Evolutionary conservation across 345 rosid genomes (phyloP).

Genomic region (Salix caprea): DNA sequence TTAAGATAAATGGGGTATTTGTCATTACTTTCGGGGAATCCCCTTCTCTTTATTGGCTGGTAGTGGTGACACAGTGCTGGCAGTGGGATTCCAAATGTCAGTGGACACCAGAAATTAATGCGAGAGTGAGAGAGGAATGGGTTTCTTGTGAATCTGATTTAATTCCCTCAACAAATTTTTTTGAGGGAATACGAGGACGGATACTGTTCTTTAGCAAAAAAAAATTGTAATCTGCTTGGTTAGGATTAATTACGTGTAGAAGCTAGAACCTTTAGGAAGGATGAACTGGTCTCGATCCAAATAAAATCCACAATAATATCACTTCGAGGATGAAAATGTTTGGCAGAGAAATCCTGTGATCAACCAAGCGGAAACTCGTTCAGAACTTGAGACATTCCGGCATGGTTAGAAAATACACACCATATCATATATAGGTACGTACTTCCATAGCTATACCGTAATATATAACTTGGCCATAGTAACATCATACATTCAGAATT

Average conservation of each 20-base stretch:
- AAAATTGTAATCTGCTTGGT: too few relatives aligned
- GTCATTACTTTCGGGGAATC: background rate
- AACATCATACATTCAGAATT: background rate
- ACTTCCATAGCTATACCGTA: background rate
- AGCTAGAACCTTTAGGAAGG: slow-evolving; percentile 59
- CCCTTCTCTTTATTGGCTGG: background rate
- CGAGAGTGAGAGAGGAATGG: background rate
- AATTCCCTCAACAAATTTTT: background rate
- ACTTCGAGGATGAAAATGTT: slow-evolving; percentile 53
- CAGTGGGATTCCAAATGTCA: background rate
- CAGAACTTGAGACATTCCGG: slow-evolving; percentile 87
- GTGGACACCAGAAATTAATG: background rate
- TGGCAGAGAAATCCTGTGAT: slow-evolving; percentile 56
- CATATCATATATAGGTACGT: background rate
- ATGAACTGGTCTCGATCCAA: slow-evolving; percentile 45
- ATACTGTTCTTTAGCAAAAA: background rate
- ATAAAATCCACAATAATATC: slow-evolving; percentile 46
- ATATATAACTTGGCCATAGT: background rate
- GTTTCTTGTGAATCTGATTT: background rate
- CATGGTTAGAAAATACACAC: slow-evolving; percentile 22
- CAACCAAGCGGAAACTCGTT: slow-evolving; percentile 64
- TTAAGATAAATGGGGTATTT: background rate
- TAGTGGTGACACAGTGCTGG: background rate
- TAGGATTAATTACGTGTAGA: background rate
- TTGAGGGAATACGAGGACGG: background rate